Base-by-base conservation (phyloP, 495 filamentous ascomycete species). In the Hyaloscypha hepaticicola region DNA sequence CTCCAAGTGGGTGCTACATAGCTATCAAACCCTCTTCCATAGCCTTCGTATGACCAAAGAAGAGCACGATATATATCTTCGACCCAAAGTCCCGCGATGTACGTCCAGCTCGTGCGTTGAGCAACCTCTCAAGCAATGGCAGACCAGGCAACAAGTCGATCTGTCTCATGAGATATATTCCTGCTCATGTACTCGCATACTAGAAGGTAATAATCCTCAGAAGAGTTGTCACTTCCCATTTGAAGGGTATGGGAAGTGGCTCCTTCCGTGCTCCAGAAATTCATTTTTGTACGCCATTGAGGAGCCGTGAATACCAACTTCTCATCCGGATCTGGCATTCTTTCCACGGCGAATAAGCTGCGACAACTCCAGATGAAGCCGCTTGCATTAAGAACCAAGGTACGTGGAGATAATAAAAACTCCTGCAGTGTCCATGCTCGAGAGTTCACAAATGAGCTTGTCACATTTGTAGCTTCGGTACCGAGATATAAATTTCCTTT, bases 351-450 rank as follows among this genome's bases (percentile, higher is more conserved):
- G 12, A 27, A 27, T 14, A 8, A 9, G 29, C 22, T 31, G 22
- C 27, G 27, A 21, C 16, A 57, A 12, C 27, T 31, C 57, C 57
- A 59, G 21, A 59, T 21, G n/a, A 59, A 19, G 9, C 21, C 3
- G 8, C 9, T 5, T 25, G 19, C 5, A 59, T 5, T 59, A 41
- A 5, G 26, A 21, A 5, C 5, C 21, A 59, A 48, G 5, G 58
- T 41, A 50, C 58, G 21, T 24, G 41, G 58, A 60, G 38, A 25
- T 6, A 60, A 25, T 9, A 60, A 6, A 28, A 21, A 60, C 50
- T 60, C 58, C 33, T 60, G 58, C 3, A 60, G 48, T 27, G 41
- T 48, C 58, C 58, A 50, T 26, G 41, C 58, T 19, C 58, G 28
- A 12, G 45, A 9, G 5, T 5, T 9, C 9, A 52, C 14, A 27